Evolutionary conservation across 2,329 filamentous ascomycete genomes (phyloP).

Genomic region (Camillea tinctor): DNA sequence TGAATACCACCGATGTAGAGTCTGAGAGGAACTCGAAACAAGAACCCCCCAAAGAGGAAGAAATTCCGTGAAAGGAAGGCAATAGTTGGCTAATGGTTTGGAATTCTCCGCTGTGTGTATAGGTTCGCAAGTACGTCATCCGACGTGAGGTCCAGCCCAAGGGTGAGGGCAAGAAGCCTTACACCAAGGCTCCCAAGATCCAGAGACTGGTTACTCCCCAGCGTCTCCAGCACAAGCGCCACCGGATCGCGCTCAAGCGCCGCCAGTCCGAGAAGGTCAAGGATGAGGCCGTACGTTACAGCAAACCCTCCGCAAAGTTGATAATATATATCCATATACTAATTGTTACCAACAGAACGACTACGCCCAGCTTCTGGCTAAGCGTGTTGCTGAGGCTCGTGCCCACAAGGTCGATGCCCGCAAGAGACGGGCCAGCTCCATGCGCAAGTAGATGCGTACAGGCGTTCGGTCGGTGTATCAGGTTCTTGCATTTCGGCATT

Average conservation of each 20-base stretch:
- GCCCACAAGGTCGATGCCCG: conserved; percentile 87
- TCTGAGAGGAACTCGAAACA: conserved; percentile 30
- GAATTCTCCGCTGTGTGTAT: conserved; percentile 34
- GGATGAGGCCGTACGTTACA: conserved; percentile 88
- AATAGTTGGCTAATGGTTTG: conserved; percentile 39
- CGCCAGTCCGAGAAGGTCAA: conserved; percentile 95
- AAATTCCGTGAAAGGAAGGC: no score
- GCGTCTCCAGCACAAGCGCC: conserved; percentile 99
- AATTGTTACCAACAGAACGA: conserved; percentile 69
- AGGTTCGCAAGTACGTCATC: conserved; percentile 99
- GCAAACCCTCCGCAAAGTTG: neutral
- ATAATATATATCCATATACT: conserved; percentile 31
- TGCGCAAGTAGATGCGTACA: conserved; percentile 72
- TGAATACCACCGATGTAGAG: conserved; percentile 46
- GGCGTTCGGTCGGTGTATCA: conserved; percentile 36
- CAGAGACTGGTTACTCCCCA: conserved; percentile 99
- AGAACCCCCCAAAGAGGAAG: no score
- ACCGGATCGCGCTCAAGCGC: conserved; percentile 96
- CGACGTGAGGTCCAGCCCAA: conserved; percentile 96
- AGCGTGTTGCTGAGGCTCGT: conserved; percentile 97
- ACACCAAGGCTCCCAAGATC: conserved; percentile 99
- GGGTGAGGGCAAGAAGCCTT: conserved; percentile 94
- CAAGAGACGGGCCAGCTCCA: conserved; percentile 96
- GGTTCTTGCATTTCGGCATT: conserved; percentile 38
- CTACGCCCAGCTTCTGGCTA: conserved; percentile 93